Conservation (phyloP, 768 basidiomycete genomes). For the Goffeauzyma gilvescens region DNA sequence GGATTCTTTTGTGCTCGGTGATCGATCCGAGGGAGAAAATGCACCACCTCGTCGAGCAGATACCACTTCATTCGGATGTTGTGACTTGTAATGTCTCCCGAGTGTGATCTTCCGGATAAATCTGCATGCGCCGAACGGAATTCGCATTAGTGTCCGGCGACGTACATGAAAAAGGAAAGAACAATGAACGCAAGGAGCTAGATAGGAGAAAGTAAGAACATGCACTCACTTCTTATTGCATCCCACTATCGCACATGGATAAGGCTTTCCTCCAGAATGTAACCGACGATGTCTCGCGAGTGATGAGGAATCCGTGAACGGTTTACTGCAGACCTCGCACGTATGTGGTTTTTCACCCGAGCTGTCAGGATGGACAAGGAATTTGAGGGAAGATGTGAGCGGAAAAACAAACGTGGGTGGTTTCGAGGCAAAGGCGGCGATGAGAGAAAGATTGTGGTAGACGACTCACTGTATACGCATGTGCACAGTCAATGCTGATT, state of each 20-base stretch:
- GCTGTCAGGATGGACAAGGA: too few species aligned
- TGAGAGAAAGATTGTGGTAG: neutral
- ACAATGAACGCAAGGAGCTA: neutral
- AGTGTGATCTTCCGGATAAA: conserved; percentile 35
- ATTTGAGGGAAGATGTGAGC: neutral
- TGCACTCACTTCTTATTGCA: conserved; percentile 25
- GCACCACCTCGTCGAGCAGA: too few species aligned
- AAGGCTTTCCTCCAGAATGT: conserved; percentile 34
- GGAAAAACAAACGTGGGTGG: neutral
- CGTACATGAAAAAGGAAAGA: neutral
- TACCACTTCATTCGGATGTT: conserved; percentile 21
- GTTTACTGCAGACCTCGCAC: conserved; percentile 30
- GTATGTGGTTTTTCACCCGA: conserved; percentile 33
- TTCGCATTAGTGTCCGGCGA: neutral
- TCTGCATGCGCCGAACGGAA: conserved; percentile 1
- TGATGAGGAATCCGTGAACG: conserved; percentile 32
- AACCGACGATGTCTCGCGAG: conserved; percentile 31
- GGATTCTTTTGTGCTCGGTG: too few species aligned
- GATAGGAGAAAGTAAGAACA: neutral
- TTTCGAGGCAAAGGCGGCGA: neutral
- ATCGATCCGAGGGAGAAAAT: too few species aligned
- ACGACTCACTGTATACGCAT: conserved; percentile 28
- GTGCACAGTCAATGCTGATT: conserved; percentile 31
- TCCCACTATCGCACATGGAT: conserved; percentile 21
- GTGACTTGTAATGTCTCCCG: conserved; percentile 31